Percentiles rank a stretch among this genome's conserved stretches.
Evolutionary conservation across 2,329 filamentous ascomycete species (phyloP).

Genomic region (Epichloe hybrida): DNA sequence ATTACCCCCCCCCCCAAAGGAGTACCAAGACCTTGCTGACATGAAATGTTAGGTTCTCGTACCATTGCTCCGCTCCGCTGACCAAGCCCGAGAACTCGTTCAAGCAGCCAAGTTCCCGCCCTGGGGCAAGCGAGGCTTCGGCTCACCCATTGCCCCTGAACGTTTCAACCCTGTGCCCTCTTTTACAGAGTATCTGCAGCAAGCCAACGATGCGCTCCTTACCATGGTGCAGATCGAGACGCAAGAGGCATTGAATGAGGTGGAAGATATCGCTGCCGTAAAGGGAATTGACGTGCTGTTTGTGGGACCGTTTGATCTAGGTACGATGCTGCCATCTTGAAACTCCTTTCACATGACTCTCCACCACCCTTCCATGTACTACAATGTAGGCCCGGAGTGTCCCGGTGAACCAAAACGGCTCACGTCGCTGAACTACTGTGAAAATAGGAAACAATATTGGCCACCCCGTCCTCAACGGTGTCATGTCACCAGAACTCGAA

Average conservation of each 20-base stretch:
- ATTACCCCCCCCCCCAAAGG: neutral
- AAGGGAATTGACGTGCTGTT: conserved; percentile 50
- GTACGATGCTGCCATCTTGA: conserved; percentile 11
- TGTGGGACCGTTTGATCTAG: conserved; percentile 53
- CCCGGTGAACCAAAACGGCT: neutral
- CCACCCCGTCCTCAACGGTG: conserved; percentile 45
- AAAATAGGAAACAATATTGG: conserved; percentile 44
- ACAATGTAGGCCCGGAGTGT: neutral
- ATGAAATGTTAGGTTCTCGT: conserved; percentile 28
- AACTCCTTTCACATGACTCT: no score
- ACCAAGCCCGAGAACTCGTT: conserved; percentile 32
- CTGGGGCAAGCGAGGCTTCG: conserved; percentile 33
- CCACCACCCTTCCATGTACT: neutral
- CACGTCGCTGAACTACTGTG: neutral
- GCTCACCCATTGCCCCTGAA: conserved; percentile 31
- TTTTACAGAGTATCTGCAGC: conserved; percentile 34
- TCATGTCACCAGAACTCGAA: conserved; percentile 44
- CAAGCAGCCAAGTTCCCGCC: conserved; percentile 37
- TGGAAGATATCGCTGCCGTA: conserved; percentile 48
- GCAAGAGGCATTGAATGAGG: conserved; percentile 42
- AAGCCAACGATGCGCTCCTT: conserved; percentile 38
- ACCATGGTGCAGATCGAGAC: conserved; percentile 60
- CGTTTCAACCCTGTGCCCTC: conserved; percentile 30
- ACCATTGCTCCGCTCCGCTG: conserved; percentile 28
- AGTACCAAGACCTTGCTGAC: neutral